phyloP scores from a whole-genome alignment of 2,329 filamentous ascomycete genomes.

The Chaetomiaceae sp. region DNA sequence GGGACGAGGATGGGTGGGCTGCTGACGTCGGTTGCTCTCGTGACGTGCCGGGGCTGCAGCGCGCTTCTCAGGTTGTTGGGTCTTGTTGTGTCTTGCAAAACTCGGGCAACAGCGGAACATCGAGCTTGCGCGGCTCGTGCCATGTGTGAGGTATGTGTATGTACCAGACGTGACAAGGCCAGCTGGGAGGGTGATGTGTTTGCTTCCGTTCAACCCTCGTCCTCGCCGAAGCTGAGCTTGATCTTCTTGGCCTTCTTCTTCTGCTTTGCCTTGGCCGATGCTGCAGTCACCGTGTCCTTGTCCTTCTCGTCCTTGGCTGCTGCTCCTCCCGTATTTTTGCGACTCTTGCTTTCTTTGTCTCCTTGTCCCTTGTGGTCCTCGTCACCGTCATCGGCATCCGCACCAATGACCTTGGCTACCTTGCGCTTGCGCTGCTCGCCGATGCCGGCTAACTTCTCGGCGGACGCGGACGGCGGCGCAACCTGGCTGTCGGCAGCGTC shows the following conservation, averaged over 20 bases:
- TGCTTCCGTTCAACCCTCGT: constrained; percentile 43
- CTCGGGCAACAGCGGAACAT: no score
- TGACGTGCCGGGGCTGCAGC: no score
- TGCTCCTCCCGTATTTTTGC: constrained; percentile 5
- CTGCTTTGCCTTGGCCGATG: constrained; percentile 38
- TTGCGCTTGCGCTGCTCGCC: constrained; percentile 26
- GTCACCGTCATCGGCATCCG: constrained; percentile 31
- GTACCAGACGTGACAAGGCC: no score
- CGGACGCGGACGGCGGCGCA: no score
- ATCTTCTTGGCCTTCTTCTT: constrained; percentile 60
- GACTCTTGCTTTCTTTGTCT: constrained; percentile 12
- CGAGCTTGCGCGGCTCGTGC: no score
- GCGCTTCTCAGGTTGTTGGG: no score
- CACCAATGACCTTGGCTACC: constrained; percentile 51
- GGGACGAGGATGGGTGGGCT: no score
- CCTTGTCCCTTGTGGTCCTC: constrained; percentile 24
- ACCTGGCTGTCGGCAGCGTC: no score
- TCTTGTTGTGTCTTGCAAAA: no score
- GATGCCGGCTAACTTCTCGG: constrained; percentile 26
- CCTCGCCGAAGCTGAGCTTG: constrained; percentile 63
- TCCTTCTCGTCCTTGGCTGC: neutral
- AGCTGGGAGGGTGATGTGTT: no score
- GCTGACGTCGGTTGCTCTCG: no score
- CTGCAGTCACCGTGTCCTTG: neutral
- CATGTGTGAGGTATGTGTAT: no score